phyloP scores from a whole-genome alignment of 129 eudicot species.

The Arctium minus region DNA sequence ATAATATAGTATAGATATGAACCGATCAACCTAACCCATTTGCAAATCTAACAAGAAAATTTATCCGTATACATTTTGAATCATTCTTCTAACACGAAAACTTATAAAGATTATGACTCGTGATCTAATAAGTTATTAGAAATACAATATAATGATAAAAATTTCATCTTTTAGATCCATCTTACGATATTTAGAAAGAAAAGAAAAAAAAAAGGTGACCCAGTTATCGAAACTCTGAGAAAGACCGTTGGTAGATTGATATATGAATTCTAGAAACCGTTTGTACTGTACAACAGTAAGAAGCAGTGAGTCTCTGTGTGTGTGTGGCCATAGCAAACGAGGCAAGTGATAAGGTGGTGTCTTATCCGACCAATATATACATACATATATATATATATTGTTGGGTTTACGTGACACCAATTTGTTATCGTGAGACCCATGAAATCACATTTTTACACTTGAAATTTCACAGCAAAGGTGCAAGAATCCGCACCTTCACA shows the following conservation, averaged over 20 bases:
- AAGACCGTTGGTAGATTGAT: neutral
- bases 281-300: conserved; percentile 28
- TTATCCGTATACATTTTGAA: no score
- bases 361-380: conserved; percentile 9
- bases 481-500: no score
- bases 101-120: neutral
- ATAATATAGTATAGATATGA: no score
- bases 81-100: no score
- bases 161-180: neutral
- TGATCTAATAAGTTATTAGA: neutral
- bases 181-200: neutral
- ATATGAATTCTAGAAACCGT: neutral
- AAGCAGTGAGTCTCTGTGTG: conserved; percentile 5
- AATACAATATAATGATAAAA: neutral
- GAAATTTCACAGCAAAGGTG: no score
- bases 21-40: no score
- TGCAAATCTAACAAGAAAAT: no score
- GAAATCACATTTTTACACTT: no score
- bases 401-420: no score
- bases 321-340: neutral
- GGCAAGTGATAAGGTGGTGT: conserved; percentile 28
- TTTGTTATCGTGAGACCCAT: no score
- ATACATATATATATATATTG: neutral
- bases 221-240: neutral
- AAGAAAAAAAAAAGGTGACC: neutral